Conservation (phyloP, 176 grass and related monocot genomes). For the Pontederia crassipes region DNA sequence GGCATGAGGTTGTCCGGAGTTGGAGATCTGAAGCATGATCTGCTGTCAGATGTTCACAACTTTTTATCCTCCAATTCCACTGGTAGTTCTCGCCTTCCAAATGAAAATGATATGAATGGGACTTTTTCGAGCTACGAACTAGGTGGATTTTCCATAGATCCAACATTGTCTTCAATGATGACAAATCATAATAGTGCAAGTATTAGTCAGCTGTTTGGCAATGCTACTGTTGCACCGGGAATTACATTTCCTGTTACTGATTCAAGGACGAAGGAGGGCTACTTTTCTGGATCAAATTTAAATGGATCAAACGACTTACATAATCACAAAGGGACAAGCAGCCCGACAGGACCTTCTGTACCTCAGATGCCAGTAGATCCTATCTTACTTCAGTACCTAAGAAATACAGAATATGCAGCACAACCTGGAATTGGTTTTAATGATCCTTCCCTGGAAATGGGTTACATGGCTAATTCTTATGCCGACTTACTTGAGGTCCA, state of each 20-base stretch:
- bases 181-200: conserved; percentile 36
- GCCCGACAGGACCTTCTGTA: conserved; percentile 26
- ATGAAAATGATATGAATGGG: conserved; percentile 11
- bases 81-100: background rate
- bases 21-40: conserved; percentile 24
- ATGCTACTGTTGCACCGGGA: conserved; percentile 22
- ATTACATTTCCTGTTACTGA: conserved; percentile 40
- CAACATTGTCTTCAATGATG: background rate
- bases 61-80: background rate
- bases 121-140: background rate
- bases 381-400: conserved; percentile 42
- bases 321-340: conserved; percentile 34
- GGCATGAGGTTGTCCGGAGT: conserved; percentile 46
- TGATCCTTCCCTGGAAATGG: conserved; percentile 21
- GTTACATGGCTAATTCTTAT: conserved; percentile 35
- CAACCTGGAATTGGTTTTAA: conserved; percentile 44
- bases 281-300: conserved; percentile 37
- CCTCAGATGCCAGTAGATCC: conserved; percentile 43
- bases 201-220: conserved; percentile 34
- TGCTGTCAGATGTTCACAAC: background rate
- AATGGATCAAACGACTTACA: conserved; percentile 34
- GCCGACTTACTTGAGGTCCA: conserved; percentile 52
- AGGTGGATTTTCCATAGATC: background rate
- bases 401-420: conserved; percentile 11
- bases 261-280: conserved; percentile 35